These are phyloP conservation scores for Trichopus zeylanicus DNA, from an alignment of 116 monocot species.

Conservation along the genomic window DNA sequence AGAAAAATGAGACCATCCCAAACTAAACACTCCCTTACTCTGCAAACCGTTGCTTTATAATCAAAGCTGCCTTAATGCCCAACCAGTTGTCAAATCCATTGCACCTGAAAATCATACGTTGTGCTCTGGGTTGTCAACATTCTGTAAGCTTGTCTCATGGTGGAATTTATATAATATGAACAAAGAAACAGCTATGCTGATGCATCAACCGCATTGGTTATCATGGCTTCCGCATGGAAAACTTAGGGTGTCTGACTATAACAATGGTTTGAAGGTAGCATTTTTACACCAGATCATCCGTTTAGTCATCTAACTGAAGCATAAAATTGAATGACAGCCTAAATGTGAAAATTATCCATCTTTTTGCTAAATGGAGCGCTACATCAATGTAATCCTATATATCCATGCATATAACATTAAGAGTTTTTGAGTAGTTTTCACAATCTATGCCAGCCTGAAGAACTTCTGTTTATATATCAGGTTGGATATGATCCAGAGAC, in stretches of 20 bases:
- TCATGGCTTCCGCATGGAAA: slow-evolving; percentile 83
- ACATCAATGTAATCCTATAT: neutral
- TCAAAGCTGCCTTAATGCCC: slow-evolving; percentile 70
- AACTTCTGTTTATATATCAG: slow-evolving; percentile 21
- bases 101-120: slow-evolving; percentile 89
- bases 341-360: neutral
- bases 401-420: neutral
- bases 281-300: neutral
- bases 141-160: slow-evolving; percentile 82
- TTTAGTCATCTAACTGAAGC: too few relatives aligned
- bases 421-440: neutral
- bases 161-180: slow-evolving; percentile 40
- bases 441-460: neutral
- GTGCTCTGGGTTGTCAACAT: slow-evolving; percentile 67
- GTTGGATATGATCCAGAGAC: slow-evolving; percentile 76
- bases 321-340: neutral
- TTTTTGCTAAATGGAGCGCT: neutral
- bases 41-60: slow-evolving; percentile 72
- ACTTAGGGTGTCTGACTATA: slow-evolving; percentile 67
- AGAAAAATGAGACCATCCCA: too few relatives aligned
- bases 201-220: slow-evolving; percentile 86
- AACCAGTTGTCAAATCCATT: slow-evolving; percentile 42
- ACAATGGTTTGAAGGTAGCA: slow-evolving; percentile 73
- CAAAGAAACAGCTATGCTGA: slow-evolving; percentile 39
- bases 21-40: too few relatives aligned